A percentile compares a stretch with the other conserved stretches of the same genome.
Evolutionary conservation across 352 stramenopile species (phyloP).

Genomic region (Globisporangium middletonii): DNA sequence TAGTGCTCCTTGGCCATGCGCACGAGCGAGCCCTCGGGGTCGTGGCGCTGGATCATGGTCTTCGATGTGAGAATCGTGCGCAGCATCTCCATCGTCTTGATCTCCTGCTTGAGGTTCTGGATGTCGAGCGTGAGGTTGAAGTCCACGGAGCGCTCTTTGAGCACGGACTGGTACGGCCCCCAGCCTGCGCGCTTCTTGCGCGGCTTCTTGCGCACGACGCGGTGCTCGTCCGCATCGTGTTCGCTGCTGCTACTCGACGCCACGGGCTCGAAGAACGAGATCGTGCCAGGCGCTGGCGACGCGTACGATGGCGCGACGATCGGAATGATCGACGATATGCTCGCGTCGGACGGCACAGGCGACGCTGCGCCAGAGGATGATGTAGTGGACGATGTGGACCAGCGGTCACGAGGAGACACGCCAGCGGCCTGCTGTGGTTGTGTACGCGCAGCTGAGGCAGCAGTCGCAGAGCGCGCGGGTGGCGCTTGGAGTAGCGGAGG

Average conservation of each 20-base stretch:
- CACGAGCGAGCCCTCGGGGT: conserved; percentile 21
- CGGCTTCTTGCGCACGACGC: conserved; percentile 3
- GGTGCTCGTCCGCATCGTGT: conserved; percentile 19
- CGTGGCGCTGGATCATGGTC: conserved; percentile 17
- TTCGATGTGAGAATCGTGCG: conserved; percentile 22
- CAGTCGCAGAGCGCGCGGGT: too few relatives aligned
- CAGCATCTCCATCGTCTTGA: conserved; percentile 19
- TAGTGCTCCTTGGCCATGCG: conserved; percentile 22
- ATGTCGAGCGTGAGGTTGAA: conserved; percentile 30
- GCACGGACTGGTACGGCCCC: conserved; percentile 6
- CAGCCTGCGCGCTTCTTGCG: conserved; percentile 3
- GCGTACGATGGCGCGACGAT: conserved; percentile 6
- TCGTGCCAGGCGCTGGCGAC: conserved; percentile 1
- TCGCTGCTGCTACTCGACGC: neutral
- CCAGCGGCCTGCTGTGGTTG: neutral
- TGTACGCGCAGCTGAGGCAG: too few relatives aligned
- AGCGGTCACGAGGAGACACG: neutral
- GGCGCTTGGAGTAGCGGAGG: too few relatives aligned
- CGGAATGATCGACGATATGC: conserved; percentile 6
- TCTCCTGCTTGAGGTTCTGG: conserved; percentile 25
- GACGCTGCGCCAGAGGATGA: conserved; percentile 2
- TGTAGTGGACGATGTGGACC: conserved; percentile 1
- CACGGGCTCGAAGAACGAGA: conserved; percentile 9
- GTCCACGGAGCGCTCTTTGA: conserved; percentile 17
- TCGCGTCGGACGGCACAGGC: neutral